A percentile compares a stretch with the other conserved stretches of the same genome.
Evolutionary conservation across 2,329 filamentous ascomycete genomes (phyloP).

Genomic region (Amesomyces nigricolor): DNA sequence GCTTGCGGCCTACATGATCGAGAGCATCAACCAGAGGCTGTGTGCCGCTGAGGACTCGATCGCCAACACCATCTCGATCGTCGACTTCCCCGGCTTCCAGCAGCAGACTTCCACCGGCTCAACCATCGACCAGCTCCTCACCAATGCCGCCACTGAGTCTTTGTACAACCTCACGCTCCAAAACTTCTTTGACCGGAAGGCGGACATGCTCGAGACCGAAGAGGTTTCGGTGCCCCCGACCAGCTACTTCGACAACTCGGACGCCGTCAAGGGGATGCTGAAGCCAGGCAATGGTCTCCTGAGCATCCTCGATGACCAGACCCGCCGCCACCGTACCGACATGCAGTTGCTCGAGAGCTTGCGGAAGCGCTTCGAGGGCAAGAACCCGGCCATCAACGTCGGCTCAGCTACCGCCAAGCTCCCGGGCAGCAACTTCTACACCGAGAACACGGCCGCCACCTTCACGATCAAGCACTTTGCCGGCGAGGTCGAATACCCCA

Average conservation of each 20-base stretch:
- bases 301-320: conserved; percentile 94
- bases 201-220: conserved; percentile 88
- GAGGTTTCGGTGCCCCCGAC: conserved; percentile 86
- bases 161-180: conserved; percentile 91
- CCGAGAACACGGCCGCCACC: conserved; percentile 69
- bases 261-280: conserved; percentile 84
- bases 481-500: conserved; percentile 90
- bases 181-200: conserved; percentile 92
- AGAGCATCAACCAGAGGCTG: conserved; percentile 82
- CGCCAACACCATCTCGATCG: conserved; percentile 86
- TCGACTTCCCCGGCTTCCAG: conserved; percentile 94
- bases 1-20: conserved; percentile 88
- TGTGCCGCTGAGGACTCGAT: conserved; percentile 85
- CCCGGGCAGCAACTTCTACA: conserved; percentile 84
- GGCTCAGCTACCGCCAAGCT: conserved; percentile 68
- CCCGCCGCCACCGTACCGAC: conserved; percentile 79
- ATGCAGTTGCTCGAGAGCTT: conserved; percentile 85
- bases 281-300: conserved; percentile 90
- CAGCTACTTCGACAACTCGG: conserved; percentile 96
- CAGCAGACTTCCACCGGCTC: conserved; percentile 79
- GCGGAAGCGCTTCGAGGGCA: conserved; percentile 87
- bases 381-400: conserved; percentile 84
- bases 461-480: conserved; percentile 96
- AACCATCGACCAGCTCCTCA: conserved; percentile 83
- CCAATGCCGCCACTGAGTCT: conserved; percentile 87